phyloP scores from a whole-genome alignment of 768 basidiomycete genomes.

The Lactarius sp. region DNA sequence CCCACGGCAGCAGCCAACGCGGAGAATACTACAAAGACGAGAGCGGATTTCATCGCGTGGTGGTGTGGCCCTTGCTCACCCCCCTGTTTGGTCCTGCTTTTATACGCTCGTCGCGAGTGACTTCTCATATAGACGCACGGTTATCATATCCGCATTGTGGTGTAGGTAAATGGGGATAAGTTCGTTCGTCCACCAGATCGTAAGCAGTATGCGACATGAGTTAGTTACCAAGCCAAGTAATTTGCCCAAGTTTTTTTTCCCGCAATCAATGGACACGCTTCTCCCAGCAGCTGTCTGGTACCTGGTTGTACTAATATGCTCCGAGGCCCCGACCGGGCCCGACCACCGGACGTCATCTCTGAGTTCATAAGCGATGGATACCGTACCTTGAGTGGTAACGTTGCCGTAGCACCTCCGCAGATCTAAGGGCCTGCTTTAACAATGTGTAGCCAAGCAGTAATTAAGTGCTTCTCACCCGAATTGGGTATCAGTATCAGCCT shows the following conservation, averaged over 20 bases:
- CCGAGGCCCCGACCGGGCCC: not conserved
- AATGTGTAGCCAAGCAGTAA: not conserved
- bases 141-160: not conserved
- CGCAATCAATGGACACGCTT: too few relatives aligned
- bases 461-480: too few relatives aligned
- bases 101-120: not conserved
- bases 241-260: too few relatives aligned
- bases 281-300: too few relatives aligned
- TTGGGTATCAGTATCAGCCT: not conserved
- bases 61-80: not conserved
- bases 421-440: not conserved
- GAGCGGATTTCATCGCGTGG: constrained; percentile 1
- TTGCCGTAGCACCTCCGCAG: not conserved
- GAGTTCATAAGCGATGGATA: not conserved
- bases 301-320: not conserved
- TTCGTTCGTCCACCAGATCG: too few relatives aligned
- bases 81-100: not conserved
- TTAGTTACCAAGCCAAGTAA: too few relatives aligned
- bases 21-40: not conserved
- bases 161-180: too few relatives aligned
- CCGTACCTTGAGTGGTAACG: not conserved
- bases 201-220: too few relatives aligned
- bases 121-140: not conserved
- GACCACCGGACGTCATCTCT: too few relatives aligned
- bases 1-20: not conserved